Percentiles rank a stretch among this genome's conserved stretches.
phyloP scores from a whole-genome alignment of 768 basidiomycete genomes.

The Cystobasidium onofrii region DNA sequence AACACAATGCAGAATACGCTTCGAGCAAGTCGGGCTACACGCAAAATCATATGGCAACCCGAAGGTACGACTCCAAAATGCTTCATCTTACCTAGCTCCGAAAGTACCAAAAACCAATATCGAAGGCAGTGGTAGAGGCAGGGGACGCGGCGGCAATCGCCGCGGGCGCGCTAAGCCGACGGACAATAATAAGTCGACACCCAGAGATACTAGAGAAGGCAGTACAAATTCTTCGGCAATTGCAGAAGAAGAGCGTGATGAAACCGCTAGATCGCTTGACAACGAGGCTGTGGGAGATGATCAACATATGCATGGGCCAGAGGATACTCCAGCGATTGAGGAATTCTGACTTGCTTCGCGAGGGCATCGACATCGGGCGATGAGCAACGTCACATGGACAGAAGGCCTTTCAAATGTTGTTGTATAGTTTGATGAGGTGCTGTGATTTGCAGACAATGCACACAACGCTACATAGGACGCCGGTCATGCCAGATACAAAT shows the following conservation, averaged over 20 bases:
- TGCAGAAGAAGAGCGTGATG: neutral
- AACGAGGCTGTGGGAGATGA: no score
- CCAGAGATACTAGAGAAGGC: neutral
- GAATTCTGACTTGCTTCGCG: neutral
- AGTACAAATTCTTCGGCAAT: neutral
- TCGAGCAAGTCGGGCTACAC: neutral
- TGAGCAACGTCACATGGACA: no score
- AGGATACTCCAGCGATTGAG: neutral
- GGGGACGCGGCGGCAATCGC: neutral
- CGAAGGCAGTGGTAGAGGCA: neutral
- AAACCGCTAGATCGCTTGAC: no score
- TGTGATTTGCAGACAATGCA: no score
- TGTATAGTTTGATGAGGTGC: no score
- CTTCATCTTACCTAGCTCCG: neutral
- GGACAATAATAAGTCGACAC: no score
- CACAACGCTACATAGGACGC: no score
- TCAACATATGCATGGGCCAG: no score
- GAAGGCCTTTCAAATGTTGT: no score
- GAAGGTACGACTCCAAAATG: neutral
- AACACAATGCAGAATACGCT: neutral
- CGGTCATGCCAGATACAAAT: no score
- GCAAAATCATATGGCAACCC: slow-evolving; percentile 1
- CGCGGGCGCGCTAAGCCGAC: no score
- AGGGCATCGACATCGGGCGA: no score
- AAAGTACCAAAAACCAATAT: neutral